Base-by-base conservation (phyloP, 257 asterid genomes). In the Orobanche coerulescens region DNA sequence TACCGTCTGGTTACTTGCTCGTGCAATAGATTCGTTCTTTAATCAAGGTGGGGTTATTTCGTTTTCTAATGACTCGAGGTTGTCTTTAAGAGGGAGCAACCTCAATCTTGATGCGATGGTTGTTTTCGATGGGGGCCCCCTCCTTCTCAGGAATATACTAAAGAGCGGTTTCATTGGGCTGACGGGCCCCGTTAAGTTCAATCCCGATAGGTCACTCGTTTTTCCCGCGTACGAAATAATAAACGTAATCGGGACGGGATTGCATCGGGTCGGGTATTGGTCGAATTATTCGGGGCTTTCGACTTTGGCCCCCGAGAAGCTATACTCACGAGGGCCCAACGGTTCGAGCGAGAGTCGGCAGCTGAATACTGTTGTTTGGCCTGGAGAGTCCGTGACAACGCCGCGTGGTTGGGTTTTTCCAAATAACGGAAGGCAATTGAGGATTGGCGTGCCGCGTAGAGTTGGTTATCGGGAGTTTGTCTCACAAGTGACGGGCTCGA, bases 331-430 rank as follows among this genome's bases (percentile, higher is more conserved):
- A 22, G 82, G 82, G 22, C 71, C 74, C 12, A 84, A 88, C 54
- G 81, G 79, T 33, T 88, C 96, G 13, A 73, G 71, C 49, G 71
- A 73, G 6, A 81, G 59, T 52, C 83, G 84, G 37, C 65, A 52
- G 67, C 73, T 93, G 14, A 62, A 66, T 9, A 73, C 81, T 59
- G 97, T 89, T 60, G 60, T 89, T 53, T 93, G 99, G 99, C 99
- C 97, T 1, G 99, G 99, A 18, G 94, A 89, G 34, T 65, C 84
- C 0, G 64, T 68, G 33, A 70, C 40, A 64, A 81, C 75, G 16
- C 99, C 99, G 12, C 97, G 97, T 26, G 99, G 99, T 30, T 93
- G 99, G 99, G 94, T 85, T 73, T 88, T 89, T 60, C 96, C 97
- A 0, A 87, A 76, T 65, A 86, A 78, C 12, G 99, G 99, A 59